phyloP scores from a whole-genome alignment of 257 asterid genomes.

The Cinchona pubescens region DNA sequence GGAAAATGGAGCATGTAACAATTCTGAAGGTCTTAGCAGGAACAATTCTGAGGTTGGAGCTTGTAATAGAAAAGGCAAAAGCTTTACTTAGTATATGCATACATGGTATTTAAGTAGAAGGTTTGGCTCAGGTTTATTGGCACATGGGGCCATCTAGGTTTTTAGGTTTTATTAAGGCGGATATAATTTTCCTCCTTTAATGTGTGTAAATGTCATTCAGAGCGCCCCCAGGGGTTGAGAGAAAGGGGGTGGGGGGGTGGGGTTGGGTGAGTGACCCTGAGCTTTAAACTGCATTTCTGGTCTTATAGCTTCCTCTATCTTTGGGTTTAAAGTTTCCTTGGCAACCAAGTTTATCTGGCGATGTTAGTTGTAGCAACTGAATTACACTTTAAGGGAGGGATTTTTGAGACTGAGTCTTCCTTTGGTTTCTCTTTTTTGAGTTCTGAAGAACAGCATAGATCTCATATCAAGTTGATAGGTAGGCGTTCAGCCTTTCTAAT shows the following conservation, averaged over 20 bases:
- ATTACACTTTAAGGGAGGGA: background rate
- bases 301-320: background rate
- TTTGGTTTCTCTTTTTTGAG: background rate
- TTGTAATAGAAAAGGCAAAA: background rate
- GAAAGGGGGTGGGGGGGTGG: too few relatives aligned
- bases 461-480: too few relatives aligned
- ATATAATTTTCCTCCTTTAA: too few relatives aligned
- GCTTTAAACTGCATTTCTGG: too few relatives aligned
- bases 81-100: background rate
- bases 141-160: background rate
- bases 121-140: background rate
- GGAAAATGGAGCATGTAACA: background rate
- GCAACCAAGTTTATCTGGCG: background rate
- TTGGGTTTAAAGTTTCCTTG: background rate
- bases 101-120: background rate
- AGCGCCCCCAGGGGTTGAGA: background rate
- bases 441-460: background rate
- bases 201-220: background rate
- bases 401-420: background rate
- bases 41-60: background rate
- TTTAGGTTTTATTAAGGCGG: background rate
- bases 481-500: too few relatives aligned
- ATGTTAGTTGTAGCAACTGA: background rate
- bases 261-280: too few relatives aligned
- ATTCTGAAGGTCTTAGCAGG: background rate